These are phyloP conservation scores for Globisporangium nodosum DNA, from an alignment of 352 stramenopile species.

Conservation along the genomic window DNA sequence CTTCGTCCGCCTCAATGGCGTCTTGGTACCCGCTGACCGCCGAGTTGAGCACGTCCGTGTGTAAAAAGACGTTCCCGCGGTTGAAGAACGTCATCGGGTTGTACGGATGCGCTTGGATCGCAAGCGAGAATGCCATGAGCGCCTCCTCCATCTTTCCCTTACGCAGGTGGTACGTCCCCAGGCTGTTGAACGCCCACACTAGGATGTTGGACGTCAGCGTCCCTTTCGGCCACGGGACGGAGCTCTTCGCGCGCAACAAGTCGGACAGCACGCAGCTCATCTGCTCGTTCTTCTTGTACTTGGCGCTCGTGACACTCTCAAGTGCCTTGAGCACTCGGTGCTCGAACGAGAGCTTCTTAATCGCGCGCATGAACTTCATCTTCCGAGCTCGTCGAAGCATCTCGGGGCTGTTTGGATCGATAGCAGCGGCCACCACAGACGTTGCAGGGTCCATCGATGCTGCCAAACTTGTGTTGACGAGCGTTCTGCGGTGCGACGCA, in stretches of 20 bases:
- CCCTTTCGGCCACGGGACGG: constrained; percentile 29
- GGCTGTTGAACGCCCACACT: constrained; percentile 45
- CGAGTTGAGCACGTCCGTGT: constrained; percentile 28
- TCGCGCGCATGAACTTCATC: constrained; percentile 26
- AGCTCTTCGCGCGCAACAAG: constrained; percentile 12
- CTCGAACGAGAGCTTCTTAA: constrained; percentile 42
- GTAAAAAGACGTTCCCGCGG: constrained; percentile 42
- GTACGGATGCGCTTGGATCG: constrained; percentile 36
- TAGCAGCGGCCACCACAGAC: background rate
- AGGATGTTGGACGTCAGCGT: constrained; percentile 36
- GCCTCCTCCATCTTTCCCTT: constrained; percentile 35
- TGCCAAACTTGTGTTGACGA: background rate
- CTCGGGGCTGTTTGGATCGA: background rate
- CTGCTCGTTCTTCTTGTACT: constrained; percentile 34
- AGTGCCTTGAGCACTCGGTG: constrained; percentile 38
- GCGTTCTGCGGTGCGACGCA: constrained; percentile 2
- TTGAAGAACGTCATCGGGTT: constrained; percentile 44
- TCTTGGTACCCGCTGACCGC: constrained; percentile 41
- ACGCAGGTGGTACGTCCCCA: constrained; percentile 26
- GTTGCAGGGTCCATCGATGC: background rate
- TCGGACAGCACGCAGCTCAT: constrained; percentile 19
- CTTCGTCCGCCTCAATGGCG: constrained; percentile 35
- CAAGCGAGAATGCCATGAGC: constrained; percentile 43
- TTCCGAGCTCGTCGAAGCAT: constrained; percentile 8
- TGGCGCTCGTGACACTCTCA: constrained; percentile 22